Evolutionary conservation across 352 stramenopile species (phyloP), one percentile per base, ranked within the genome.

Genomic region (Phytophthora syringae): DNA sequence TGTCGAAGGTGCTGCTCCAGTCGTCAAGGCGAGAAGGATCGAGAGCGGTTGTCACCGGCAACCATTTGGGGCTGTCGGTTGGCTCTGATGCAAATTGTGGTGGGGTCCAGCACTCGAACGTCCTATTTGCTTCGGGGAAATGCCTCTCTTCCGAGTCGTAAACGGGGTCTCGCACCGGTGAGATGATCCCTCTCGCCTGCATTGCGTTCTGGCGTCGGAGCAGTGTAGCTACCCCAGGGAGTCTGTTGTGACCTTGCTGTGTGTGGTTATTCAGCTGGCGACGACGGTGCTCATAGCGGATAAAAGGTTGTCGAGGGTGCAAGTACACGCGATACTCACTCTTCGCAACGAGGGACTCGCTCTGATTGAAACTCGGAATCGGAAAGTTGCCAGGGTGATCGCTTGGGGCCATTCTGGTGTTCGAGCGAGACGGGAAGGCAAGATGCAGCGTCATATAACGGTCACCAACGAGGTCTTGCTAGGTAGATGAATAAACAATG

Each of bases 161-260:
- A 7, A 9, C n/a, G 1, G 21, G 16, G 4, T 59, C 20, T n/a
- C 16, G 24, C 15, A 51, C 25, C n/a, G 45, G 16, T 30, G 43
- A 20, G n/a, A 47, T 48, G 21, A 62, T 12, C 0, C 60, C 45
- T 1, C 25, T 68, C 9, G 18, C 16, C 18, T 67, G 52, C 42
- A 62, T 60, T 22, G 51, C 40, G 1, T 60, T 59, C 12, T 67
- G 59, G 5, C 53, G 64, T 52, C 49, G 58, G 16, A 77, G 64
- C 18, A 77, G 47, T 24, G 59, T 63, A 39, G 64, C 69, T 12
- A 77, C 37, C 2, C 64, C 64, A 1, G 69, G 69, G 15, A 77
- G 69, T 32, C 36, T 67, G n/a, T 52, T n/a, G 9, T 66, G 40
- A 27, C 48, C 40, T 60, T 60, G 62, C 43, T 5, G 59, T 1